A percentile compares a stretch with the other conserved stretches of the same genome.
Evolutionary conservation across 1,284 basidiomycete species (phyloP).

Genomic region (Boletus calvinii): DNA sequence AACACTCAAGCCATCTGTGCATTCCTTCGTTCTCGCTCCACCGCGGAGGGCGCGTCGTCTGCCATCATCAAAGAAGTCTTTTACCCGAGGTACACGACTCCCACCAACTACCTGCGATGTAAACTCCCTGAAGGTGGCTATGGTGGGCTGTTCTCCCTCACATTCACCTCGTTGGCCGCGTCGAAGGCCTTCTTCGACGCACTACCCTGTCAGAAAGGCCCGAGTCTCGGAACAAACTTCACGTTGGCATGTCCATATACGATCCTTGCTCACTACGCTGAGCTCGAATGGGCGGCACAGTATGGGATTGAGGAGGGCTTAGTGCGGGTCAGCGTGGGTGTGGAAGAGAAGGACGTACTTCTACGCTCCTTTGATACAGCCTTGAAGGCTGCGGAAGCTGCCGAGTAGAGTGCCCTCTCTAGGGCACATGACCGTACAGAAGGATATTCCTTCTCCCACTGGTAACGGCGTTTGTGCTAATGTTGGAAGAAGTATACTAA

Average conservation of each 20-base stretch:
- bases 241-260: constrained; percentile 94
- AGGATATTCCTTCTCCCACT: neutral
- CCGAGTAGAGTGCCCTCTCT: constrained; percentile 7
- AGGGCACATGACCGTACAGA: neutral
- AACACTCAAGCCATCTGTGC: constrained; percentile 86
- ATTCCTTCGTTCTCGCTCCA: constrained; percentile 65
- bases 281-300: constrained; percentile 88
- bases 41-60: constrained; percentile 36
- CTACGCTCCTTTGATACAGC: constrained; percentile 65
- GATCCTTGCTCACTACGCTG: constrained; percentile 88
- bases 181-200: constrained; percentile 87
- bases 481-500: neutral
- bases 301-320: constrained; percentile 86
- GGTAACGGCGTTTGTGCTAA: neutral
- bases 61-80: constrained; percentile 76
- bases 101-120: constrained; percentile 71
- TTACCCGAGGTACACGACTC: constrained; percentile 86
- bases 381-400: constrained; percentile 63
- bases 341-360: constrained; percentile 75
- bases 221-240: constrained; percentile 94
- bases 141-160: constrained; percentile 91
- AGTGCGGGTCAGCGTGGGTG: constrained; percentile 87
- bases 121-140: constrained; percentile 67
- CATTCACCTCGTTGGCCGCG: constrained; percentile 71
- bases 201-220: constrained; percentile 86